Percentiles rank a stretch among this genome's conserved stretches.
phyloP scores from a whole-genome alignment of 2,329 filamentous ascomycete species.

The Pyrenophora tritici-repentis region DNA sequence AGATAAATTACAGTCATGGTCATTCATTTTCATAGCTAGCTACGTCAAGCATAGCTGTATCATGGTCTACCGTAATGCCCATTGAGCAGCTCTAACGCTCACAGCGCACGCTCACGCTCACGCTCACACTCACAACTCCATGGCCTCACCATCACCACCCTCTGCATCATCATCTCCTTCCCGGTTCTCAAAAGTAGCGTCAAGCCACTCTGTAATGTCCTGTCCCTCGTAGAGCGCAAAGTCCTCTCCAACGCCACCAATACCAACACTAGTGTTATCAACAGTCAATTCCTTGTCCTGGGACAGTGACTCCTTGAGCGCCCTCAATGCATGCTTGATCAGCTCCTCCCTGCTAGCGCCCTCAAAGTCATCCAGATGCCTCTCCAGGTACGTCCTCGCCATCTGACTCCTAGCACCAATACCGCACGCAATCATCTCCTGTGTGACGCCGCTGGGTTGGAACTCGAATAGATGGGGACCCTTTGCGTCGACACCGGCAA shows the following conservation, averaged over 20 bases:
- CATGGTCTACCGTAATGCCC: constrained; percentile 8
- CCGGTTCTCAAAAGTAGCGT: constrained; percentile 63
- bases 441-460: constrained; percentile 92
- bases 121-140: constrained; percentile 57
- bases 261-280: constrained; percentile 91
- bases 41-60: constrained; percentile 6
- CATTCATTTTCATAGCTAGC: constrained; percentile 31
- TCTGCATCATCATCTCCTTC: constrained; percentile 45
- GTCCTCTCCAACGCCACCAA: constrained; percentile 77
- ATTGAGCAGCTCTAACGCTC: neutral
- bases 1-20: constrained; percentile 13
- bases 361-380: constrained; percentile 83
- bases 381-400: constrained; percentile 95
- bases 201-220: constrained; percentile 83
- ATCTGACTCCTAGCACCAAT: constrained; percentile 97
- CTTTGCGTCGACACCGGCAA: constrained; percentile 90
- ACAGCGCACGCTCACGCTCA: no score
- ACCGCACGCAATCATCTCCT: constrained; percentile 95
- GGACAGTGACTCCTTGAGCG: constrained; percentile 91
- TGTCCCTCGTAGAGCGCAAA: constrained; percentile 92
- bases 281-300: constrained; percentile 98
- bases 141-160: constrained; percentile 51
- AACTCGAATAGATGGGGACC: constrained; percentile 98
- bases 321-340: constrained; percentile 85
- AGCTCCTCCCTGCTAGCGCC: constrained; percentile 79